These are phyloP conservation scores for Colletotrichum sp. DNA, from an alignment of 2,329 filamentous ascomycete genomes.

Conservation along the genomic window DNA sequence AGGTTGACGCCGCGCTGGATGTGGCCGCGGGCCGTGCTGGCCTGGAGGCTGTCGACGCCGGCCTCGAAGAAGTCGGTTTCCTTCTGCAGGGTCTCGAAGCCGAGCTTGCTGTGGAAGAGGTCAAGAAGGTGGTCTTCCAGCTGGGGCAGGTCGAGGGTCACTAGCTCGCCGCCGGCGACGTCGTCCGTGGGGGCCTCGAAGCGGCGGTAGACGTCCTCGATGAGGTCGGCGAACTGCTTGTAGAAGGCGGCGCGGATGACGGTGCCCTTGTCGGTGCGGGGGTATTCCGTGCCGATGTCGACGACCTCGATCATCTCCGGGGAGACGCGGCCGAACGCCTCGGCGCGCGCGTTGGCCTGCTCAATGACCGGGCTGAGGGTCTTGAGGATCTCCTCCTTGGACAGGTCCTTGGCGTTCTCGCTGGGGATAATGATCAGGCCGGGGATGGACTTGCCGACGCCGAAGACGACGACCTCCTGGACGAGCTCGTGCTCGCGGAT, in stretches of 20 bases:
- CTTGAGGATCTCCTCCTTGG: slow-evolving; percentile 50
- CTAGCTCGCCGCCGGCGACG: neutral
- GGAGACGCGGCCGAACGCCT: slow-evolving; percentile 57
- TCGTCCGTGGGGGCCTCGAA: slow-evolving; percentile 16
- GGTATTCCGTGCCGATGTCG: slow-evolving; percentile 47
- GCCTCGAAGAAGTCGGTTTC: slow-evolving; percentile 45
- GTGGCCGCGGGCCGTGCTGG: slow-evolving; percentile 47
- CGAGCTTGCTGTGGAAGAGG: slow-evolving; percentile 27
- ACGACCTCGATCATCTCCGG: slow-evolving; percentile 58
- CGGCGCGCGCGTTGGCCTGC: slow-evolving; percentile 52
- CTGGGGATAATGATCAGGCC: slow-evolving; percentile 59
- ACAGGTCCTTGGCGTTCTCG: slow-evolving; percentile 43
- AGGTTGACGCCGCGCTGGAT: slow-evolving; percentile 44
- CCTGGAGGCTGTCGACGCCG: slow-evolving; percentile 51
- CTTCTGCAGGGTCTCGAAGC: slow-evolving; percentile 32
- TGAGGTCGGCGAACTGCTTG: slow-evolving; percentile 44
- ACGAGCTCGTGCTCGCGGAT: slow-evolving; percentile 58
- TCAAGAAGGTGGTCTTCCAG: slow-evolving; percentile 31
- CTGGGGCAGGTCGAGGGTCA: slow-evolving; percentile 10
- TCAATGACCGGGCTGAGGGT: slow-evolving; percentile 54
- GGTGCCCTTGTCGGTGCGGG: slow-evolving; percentile 55
- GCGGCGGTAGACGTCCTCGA: slow-evolving; percentile 36
- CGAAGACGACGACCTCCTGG: slow-evolving; percentile 63
- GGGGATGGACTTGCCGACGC: slow-evolving; percentile 54
- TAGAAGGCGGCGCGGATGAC: slow-evolving; percentile 52